Evolutionary conservation across 1,139 yeast genomes (phyloP).

Genomic region (Taphrina pruni): DNA sequence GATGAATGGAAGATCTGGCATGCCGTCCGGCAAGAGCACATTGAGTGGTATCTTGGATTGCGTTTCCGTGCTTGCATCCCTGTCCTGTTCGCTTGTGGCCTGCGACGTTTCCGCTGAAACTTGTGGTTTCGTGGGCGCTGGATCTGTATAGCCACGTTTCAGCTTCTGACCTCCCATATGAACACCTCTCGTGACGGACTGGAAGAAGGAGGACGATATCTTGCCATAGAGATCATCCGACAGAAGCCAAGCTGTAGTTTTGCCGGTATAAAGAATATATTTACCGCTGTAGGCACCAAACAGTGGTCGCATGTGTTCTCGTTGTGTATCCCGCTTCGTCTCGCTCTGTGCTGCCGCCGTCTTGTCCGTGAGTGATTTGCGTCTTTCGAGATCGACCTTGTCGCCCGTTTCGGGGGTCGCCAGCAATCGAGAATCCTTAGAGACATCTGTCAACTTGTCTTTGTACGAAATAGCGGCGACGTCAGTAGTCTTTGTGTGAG

Average conservation of each 20-base stretch:
- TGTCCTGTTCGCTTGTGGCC: neutral
- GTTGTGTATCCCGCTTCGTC: constrained; percentile 26
- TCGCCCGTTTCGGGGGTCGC: constrained; percentile 20
- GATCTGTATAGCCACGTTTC: constrained; percentile 47
- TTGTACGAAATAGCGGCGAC: constrained; percentile 19
- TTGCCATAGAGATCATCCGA: constrained; percentile 48
- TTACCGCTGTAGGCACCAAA: constrained; percentile 48
- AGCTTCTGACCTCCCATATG: constrained; percentile 48
- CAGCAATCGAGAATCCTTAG: constrained; percentile 30
- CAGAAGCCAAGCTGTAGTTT: constrained; percentile 47
- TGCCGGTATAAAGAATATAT: constrained; percentile 47
- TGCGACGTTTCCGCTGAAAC: neutral
- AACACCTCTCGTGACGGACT: constrained; percentile 46
- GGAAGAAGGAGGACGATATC: constrained; percentile 46
- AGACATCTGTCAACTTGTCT: constrained; percentile 36
- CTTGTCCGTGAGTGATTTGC: constrained; percentile 18
- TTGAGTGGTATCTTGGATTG: constrained; percentile 6
- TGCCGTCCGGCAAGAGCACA: constrained; percentile 39
- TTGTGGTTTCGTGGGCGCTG: constrained; percentile 26
- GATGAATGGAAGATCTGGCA: constrained; percentile 34
- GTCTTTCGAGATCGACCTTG: constrained; percentile 10
- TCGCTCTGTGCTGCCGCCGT: constrained; percentile 17
- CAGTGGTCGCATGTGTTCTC: constrained; percentile 46
- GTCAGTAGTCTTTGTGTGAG: constrained; percentile 13
- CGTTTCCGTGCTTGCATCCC: neutral